These are phyloP conservation scores for Stentor coeruleus DNA, from an alignment of 73 alveolate species.

Conservation along the genomic window DNA sequence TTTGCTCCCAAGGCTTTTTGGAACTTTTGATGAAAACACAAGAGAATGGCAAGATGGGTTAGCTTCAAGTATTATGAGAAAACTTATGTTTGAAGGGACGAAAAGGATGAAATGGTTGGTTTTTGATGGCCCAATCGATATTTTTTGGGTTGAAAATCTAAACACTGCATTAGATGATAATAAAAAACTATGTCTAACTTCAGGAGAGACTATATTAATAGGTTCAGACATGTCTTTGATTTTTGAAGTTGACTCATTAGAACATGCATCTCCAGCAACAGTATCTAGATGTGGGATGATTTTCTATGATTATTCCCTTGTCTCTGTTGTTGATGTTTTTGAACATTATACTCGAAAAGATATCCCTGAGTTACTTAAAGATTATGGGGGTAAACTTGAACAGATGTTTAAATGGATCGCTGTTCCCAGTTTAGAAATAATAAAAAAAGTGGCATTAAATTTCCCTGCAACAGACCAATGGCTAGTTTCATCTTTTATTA, in stretches of 20 bases:
- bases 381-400: conserved; percentile 73
- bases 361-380: conserved; percentile 83
- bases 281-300: conserved; percentile 99
- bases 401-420: conserved; percentile 63
- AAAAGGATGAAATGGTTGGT: conserved; percentile 34
- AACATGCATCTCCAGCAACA: conserved; percentile 97
- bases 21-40: conserved; percentile 40
- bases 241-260: conserved; percentile 86
- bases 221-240: conserved; percentile 89
- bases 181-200: conserved; percentile 89
- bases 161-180: conserved; percentile 98
- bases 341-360: conserved; percentile 95
- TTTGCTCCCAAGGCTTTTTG: conserved; percentile 36
- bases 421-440: conserved; percentile 70
- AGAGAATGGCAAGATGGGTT: conserved; percentile 35
- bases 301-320: conserved; percentile 60
- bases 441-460: conserved; percentile 66
- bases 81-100: conserved; percentile 21
- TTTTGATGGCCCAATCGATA: conserved; percentile 98
- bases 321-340: conserved; percentile 53
- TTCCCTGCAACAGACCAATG: conserved; percentile 44
- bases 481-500: conserved; percentile 24
- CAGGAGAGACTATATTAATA: conserved; percentile 90
- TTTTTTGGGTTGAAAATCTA: conserved; percentile 96
- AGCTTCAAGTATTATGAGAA: conserved; percentile 48